Base-by-base conservation (phyloP, 1,284 basidiomycete genomes). In the Ustilago hordei region DNA sequence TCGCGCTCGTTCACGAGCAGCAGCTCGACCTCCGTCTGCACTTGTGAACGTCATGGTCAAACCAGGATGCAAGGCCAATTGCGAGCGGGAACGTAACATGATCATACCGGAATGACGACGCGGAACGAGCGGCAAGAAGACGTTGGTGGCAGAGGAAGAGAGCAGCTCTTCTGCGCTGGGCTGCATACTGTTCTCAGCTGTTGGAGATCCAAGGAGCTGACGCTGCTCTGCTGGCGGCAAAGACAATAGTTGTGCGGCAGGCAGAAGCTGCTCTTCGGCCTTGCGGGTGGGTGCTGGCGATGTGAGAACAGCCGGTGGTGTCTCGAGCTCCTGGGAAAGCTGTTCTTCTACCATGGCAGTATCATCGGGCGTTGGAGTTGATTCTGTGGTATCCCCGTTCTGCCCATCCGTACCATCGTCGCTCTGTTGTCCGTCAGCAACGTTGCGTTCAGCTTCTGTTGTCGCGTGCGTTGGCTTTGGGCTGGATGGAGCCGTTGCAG, bases 71-170 rank as follows among this genome's bases (percentile, higher is more conserved):
- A 80, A 41, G 4, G 75, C 71, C 28, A 83, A 58, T 36, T 80
- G 79, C 19, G 81, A 82, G 15, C 80, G 64, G 2, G 81, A 80
- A 0, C 82, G 69, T 13, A 81, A 48, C 72, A 81, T 75, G 59
- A 79, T 81, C 59, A 64, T 62, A 39, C 81, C 82, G 7, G 80
- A 81, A 39, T 83, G 82, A 13, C 75, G 56, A 36, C 81, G 75
- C 15, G 79, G 76, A 36, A 74, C 38, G 11, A 78, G 60, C 11
- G 74, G 64, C 4, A 61, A 67, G 31, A 61, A 69, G 38, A 48
- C 19, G 35, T 23, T 47, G 13, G 67, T 19, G 13, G 45, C 45
- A 12, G 67, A 38, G 17, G 71, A 48, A 4, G 75, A 74, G 43
- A 64, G 55, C 23, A 71, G 34, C 57, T 74, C 71, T 55, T 70